Percentiles rank a stretch among this genome's conserved stretches.
phyloP scores from a whole-genome alignment of 1,284 basidiomycete species.

The Sporisorium exsertum region DNA sequence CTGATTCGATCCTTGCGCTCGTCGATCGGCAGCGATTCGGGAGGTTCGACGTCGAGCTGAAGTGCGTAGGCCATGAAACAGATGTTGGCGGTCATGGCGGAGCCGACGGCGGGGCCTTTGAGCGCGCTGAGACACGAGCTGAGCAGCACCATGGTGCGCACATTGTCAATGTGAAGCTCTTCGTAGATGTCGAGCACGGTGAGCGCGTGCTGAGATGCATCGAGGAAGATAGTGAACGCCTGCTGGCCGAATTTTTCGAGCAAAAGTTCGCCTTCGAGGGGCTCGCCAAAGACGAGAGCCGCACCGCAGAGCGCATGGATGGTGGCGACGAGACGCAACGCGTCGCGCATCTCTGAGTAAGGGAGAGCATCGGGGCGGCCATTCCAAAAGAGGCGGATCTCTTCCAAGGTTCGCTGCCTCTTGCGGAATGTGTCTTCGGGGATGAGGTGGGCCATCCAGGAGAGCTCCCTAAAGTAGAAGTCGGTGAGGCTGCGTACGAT shows the following conservation, averaged over 20 bases:
- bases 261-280: conserved; percentile 25
- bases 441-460: conserved; percentile 51
- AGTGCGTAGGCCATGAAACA: conserved; percentile 54
- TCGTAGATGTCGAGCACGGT: conserved; percentile 55
- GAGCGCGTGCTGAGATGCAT: conserved; percentile 51
- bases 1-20: conserved; percentile 54
- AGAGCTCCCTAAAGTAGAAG: conserved; percentile 52
- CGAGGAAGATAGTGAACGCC: conserved; percentile 46
- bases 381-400: conserved; percentile 34
- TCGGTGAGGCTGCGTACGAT: conserved; percentile 35
- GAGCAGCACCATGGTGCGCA: conserved; percentile 45
- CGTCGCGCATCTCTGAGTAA: conserved; percentile 42
- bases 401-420: conserved; percentile 26
- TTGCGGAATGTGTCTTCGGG: conserved; percentile 32
- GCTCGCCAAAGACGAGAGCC: conserved; percentile 39
- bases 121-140: conserved; percentile 35
- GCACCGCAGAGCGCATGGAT: conserved; percentile 46
- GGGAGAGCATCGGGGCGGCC: conserved; percentile 27
- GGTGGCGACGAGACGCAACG: conserved; percentile 40
- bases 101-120: conserved; percentile 52
- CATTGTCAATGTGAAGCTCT: conserved; percentile 56
- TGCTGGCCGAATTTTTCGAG: conserved; percentile 31
- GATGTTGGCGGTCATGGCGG: conserved; percentile 42
- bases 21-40: conserved; percentile 37
- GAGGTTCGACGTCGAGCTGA: conserved; percentile 58